Evolutionary conservation across 106 monocot species (phyloP).

Genomic region (Allium fistulosum): DNA sequence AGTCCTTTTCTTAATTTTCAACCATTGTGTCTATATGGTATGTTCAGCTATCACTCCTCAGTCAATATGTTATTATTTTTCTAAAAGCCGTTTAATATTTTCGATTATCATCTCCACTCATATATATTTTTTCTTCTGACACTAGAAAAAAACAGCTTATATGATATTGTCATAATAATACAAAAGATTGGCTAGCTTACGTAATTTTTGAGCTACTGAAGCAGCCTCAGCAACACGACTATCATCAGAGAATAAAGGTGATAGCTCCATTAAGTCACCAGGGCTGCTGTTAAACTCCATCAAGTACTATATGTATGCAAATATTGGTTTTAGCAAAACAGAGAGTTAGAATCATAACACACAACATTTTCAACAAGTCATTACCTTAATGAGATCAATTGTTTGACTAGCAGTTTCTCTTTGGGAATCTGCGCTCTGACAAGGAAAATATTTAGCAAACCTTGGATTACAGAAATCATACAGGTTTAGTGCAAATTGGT

Average conservation of each 20-base stretch:
- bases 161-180: too few species aligned
- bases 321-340: not conserved
- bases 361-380: not conserved
- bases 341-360: constrained; percentile 1
- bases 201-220: constrained; percentile 96
- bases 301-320: constrained; percentile 55
- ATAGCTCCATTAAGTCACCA: constrained; percentile 98
- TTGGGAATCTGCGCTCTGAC: constrained; percentile 98
- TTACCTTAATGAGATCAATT: constrained; percentile 97
- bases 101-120: too few species aligned
- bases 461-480: constrained; percentile 1
- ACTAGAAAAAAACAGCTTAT: too few species aligned
- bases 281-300: constrained; percentile 99
- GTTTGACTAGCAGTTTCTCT: constrained; percentile 97
- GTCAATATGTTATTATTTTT: too few species aligned
- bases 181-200: constrained; percentile 28
- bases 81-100: too few species aligned
- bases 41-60: too few species aligned
- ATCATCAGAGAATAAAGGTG: constrained; percentile 97
- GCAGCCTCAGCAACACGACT: constrained; percentile 99
- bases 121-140: too few species aligned
- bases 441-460: constrained; percentile 20
- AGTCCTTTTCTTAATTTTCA: too few species aligned
- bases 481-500: too few species aligned
- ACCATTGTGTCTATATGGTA: too few species aligned